A percentile compares a stretch with the other conserved stretches of the same genome.
These are phyloP conservation scores for Handroanthus guayacan DNA, from an alignment of 257 asterid genomes.

Conservation along the genomic window DNA sequence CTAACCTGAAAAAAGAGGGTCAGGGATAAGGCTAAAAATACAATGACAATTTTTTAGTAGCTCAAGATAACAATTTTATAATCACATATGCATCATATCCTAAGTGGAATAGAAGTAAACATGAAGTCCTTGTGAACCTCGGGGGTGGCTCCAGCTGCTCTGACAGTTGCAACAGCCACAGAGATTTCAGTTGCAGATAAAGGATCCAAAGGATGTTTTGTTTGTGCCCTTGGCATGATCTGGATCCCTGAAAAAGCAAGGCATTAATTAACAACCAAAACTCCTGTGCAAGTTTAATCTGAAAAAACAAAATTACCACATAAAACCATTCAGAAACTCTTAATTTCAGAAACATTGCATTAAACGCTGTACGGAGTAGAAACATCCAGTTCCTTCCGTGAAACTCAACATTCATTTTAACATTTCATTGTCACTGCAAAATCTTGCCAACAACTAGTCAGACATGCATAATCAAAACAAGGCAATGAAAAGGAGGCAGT, in stretches of 20 bases:
- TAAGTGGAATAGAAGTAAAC: slow-evolving; percentile 10
- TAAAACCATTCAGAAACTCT: too few species aligned
- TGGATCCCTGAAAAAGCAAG: slow-evolving; percentile 62
- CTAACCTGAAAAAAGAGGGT: slow-evolving; percentile 66
- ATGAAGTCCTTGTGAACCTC: slow-evolving; percentile 61
- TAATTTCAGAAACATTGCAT: too few species aligned
- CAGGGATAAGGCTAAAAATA: slow-evolving; percentile 21
- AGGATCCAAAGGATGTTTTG: slow-evolving; percentile 93
- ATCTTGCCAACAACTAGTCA: too few species aligned
- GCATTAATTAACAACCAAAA: slow-evolving; percentile 20
- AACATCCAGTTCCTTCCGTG: too few species aligned
- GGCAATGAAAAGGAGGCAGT: too few species aligned
- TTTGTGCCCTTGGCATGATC: slow-evolving; percentile 71
- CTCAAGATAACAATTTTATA: slow-evolving; percentile 12
- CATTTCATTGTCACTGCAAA: not conserved
- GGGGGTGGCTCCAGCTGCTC: slow-evolving; percentile 99
- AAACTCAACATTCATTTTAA: not conserved
- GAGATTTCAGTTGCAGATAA: slow-evolving; percentile 89
- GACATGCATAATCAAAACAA: too few species aligned
- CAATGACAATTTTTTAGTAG: not conserved
- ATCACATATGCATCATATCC: slow-evolving; percentile 20
- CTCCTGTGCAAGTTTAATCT: not conserved
- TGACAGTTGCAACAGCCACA: slow-evolving; percentile 91
- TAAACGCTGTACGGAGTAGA: too few species aligned
- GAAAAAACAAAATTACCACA: not conserved